A percentile compares a stretch with the other conserved stretches of the same genome.
These are phyloP conservation scores for Flaveria sonorensis DNA, from an alignment of 129 eudicot species.

Conservation along the genomic window DNA sequence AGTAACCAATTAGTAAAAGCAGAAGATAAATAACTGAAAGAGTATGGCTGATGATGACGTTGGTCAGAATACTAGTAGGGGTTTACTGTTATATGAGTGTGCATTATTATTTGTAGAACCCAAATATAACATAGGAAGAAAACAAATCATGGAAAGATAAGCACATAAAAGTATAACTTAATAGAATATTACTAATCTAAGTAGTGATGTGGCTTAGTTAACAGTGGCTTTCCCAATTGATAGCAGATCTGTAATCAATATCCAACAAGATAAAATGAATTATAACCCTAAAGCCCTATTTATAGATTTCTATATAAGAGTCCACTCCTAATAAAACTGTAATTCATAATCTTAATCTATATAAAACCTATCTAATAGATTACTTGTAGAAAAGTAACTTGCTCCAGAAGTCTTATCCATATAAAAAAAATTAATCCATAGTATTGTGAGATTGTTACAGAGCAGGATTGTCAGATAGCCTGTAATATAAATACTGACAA, in stretches of 20 bases:
- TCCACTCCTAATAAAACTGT: not conserved
- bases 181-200: constrained; percentile 17
- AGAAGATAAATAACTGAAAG: constrained; percentile 5
- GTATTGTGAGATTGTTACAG: not conserved
- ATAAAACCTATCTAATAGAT: not conserved
- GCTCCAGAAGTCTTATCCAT: not conserved
- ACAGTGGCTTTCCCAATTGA: not conserved
- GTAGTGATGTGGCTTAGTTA: not conserved
- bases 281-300: not conserved
- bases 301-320: not conserved
- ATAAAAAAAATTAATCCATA: not conserved
- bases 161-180: not conserved
- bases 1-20: constrained; percentile 4
- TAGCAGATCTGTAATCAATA: not conserved
- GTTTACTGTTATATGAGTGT: constrained; percentile 10
- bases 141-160: not conserved
- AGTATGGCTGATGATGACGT: constrained; percentile 12
- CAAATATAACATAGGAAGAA: not conserved
- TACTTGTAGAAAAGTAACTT: not conserved
- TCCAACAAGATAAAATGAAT: not conserved
- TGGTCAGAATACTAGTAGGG: constrained; percentile 10
- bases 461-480: not conserved
- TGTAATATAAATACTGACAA: not conserved
- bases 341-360: not conserved
- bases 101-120: constrained; percentile 11